These are phyloP conservation scores for Acanthamoeba divionensis DNA, from an alignment of 208 protist genomes.

Conservation along the genomic window DNA sequence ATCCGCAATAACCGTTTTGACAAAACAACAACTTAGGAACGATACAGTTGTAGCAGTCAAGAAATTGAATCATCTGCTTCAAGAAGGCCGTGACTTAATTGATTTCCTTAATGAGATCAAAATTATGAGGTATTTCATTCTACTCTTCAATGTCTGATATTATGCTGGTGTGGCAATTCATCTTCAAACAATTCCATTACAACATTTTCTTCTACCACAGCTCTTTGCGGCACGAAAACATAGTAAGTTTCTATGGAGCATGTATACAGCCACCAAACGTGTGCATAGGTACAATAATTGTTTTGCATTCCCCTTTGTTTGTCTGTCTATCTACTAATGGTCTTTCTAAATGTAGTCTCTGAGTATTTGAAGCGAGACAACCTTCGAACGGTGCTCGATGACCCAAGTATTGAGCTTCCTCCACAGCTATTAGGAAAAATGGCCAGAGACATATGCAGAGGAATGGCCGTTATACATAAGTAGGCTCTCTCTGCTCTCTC, in stretches of 20 bases:
- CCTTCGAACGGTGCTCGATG: conserved; percentile 43
- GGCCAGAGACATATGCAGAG: conserved; percentile 38
- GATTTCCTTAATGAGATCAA: conserved; percentile 40
- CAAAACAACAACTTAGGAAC: neutral
- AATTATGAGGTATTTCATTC: neutral
- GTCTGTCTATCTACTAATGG: neutral
- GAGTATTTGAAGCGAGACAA: conserved; percentile 47
- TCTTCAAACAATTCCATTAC: neutral
- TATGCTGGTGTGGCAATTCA: neutral
- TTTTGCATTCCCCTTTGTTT: neutral
- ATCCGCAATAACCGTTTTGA: neutral
- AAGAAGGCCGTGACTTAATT: neutral
- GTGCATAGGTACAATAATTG: neutral
- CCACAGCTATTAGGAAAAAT: neutral
- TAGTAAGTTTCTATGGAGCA: conserved; percentile 27
- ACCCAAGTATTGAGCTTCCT: neutral
- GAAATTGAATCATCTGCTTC: conserved; percentile 8
- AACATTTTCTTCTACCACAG: neutral
- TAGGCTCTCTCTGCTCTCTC: neutral
- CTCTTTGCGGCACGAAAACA: conserved; percentile 35
- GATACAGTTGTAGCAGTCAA: conserved; percentile 39
- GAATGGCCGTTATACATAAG: conserved; percentile 41
- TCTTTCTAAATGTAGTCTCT: neutral
- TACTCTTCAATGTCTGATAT: too few relatives aligned
- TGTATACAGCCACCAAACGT: conserved; percentile 18